Base-by-base conservation (phyloP, 768 basidiomycete species). In the Sarcodon aspratus region DNA sequence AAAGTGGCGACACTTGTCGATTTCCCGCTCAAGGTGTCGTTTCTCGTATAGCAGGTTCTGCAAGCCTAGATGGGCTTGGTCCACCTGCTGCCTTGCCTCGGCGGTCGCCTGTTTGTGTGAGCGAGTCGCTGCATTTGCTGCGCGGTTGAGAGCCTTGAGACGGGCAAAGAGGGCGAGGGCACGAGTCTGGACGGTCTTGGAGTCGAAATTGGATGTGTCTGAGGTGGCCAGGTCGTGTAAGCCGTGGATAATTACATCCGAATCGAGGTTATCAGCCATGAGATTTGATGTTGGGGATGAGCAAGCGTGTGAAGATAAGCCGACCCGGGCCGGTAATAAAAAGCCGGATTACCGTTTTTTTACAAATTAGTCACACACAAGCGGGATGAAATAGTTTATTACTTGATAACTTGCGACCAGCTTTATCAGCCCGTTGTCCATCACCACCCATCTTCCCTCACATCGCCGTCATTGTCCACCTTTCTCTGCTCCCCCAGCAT, bases 41-140 rank as follows among this genome's bases (percentile, higher is more conserved):
- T 87, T 89, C 66, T 94, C 90, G 56, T 93, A 94, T 45, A 85
- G 73, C 34, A 92, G 69, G 54, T 94, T 94, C 66, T 94, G 89
- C 32, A 89, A 75, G 17, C 80, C 80, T 36, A 94, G 78, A 63
- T 90, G 80, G 0, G 87, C 82, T 65, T 90, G 82, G 66, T 93
- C 91, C 88, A 94, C 92, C 49, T 90, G 83, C 37, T 84, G 82
- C 48, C 90, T 72, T 3, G 87, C 84, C 32, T 84, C 85, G 7
- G 71, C 65, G 15, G 86, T 80, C 32, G 79, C 79, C 50, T 81
- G 76, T 52, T 88, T 85, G 61, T 85, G 83, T 8, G 74, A 57
- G 47, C 85, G 82, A 1, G 85, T 81, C 8, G 78, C 76, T 31
- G 75, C 70, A 59, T 85, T 88, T 36, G 85, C 80, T 27, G 75